A percentile compares a stretch with the other conserved stretches of the same genome.
Conservation (phyloP, 106 monocot genomes). For the Apostasia shenzhenica region DNA sequence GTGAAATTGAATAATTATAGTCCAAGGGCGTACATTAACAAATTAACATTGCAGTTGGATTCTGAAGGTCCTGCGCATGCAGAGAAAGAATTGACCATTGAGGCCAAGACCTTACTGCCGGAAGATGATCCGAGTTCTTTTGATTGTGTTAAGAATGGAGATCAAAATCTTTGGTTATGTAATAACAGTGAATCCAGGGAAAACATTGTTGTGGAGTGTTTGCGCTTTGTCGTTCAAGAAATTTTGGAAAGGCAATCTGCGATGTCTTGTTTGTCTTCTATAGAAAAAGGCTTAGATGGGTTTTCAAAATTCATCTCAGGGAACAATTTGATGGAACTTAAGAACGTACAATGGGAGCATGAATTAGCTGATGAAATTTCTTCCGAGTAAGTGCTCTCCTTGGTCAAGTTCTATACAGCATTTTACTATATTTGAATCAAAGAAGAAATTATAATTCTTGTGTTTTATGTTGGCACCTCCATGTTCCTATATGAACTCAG, state of each 20-base stretch:
- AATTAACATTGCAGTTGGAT: conserved; percentile 27
- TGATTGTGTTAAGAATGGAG: background rate
- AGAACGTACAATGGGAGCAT: conserved; percentile 2
- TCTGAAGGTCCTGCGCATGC: conserved; percentile 21
- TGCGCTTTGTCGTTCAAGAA: conserved; percentile 47
- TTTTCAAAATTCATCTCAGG: conserved; percentile 16
- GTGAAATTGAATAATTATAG: conserved; percentile 6
- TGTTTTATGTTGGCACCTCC: too few species aligned
- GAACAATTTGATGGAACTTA: conserved; percentile 9
- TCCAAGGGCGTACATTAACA: conserved; percentile 27
- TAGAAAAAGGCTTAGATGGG: conserved; percentile 22
- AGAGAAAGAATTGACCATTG: background rate
- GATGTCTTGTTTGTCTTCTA: conserved; percentile 37
- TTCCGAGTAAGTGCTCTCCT: conserved; percentile 10
- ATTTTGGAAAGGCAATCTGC: conserved; percentile 39
- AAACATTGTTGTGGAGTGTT: conserved; percentile 14
- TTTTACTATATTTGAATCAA: too few species aligned
- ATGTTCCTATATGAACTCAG: too few species aligned
- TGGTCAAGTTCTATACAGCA: too few species aligned
- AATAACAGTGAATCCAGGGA: conserved; percentile 3
- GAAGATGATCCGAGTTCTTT: background rate
- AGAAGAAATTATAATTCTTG: too few species aligned
- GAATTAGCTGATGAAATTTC: background rate
- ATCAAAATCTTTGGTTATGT: background rate
- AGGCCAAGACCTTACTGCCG: background rate